phyloP scores from a whole-genome alignment of 2,329 filamentous ascomycete genomes.

The Rutstroemia sp. region DNA sequence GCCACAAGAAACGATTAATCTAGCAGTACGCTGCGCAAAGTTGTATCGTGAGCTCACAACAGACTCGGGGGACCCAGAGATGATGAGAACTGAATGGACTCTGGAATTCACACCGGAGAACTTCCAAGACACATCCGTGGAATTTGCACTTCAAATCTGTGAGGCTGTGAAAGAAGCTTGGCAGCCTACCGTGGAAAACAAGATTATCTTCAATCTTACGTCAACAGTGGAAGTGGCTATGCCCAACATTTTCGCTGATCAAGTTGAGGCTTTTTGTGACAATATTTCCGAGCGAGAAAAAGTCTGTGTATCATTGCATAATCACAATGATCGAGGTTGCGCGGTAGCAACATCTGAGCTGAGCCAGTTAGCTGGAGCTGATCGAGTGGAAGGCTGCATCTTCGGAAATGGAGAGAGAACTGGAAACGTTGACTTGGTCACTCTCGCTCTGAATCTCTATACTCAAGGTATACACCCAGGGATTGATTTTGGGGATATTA shows the following conservation, averaged over 20 bases:
- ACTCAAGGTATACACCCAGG: slow-evolving; percentile 77
- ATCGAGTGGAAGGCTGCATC: slow-evolving; percentile 82
- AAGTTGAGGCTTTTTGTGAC: slow-evolving; percentile 86
- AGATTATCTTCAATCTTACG: slow-evolving; percentile 89
- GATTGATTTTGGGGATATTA: slow-evolving; percentile 86
- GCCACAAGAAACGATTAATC: not conserved
- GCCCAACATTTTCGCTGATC: slow-evolving; percentile 86
- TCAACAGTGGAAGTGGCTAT: slow-evolving; percentile 89
- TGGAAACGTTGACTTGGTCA: slow-evolving; percentile 87
- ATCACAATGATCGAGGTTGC: slow-evolving; percentile 85
- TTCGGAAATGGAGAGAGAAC: slow-evolving; percentile 90
- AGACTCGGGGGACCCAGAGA: not conserved
- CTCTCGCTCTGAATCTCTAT: slow-evolving; percentile 81
- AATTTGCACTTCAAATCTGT: slow-evolving; percentile 73
- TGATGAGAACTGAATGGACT: not conserved
- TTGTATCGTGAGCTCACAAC: not conserved
- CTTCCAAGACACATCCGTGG: slow-evolving; percentile 79
- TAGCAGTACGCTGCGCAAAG: not conserved
- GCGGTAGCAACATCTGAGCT: slow-evolving; percentile 80
- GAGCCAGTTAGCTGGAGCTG: slow-evolving; percentile 87
- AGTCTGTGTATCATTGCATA: slow-evolving; percentile 77
- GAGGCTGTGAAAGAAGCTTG: slow-evolving; percentile 87
- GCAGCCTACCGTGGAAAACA: slow-evolving; percentile 67
- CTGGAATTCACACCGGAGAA: slow-evolving; percentile 53
- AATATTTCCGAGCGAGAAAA: slow-evolving; percentile 76